Percentiles rank a stretch among this genome's conserved stretches.
These are phyloP conservation scores for Inga oerstediana DNA, from an alignment of 306 rosid genomes.

Conservation along the genomic window DNA sequence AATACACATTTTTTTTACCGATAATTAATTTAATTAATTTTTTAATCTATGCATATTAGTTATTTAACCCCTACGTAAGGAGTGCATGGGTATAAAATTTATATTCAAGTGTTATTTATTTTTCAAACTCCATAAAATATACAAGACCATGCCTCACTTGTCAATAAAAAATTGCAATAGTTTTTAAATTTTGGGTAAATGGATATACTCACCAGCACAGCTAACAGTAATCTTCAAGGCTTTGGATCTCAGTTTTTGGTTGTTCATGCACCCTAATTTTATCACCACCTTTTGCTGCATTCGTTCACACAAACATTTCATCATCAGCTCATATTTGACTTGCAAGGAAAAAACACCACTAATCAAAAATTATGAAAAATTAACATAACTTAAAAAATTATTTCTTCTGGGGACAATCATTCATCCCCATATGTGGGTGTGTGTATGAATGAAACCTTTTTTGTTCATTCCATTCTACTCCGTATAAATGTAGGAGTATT, in stretches of 20 bases:
- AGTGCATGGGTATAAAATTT: no score
- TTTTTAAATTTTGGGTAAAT: background rate
- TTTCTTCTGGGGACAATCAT: background rate
- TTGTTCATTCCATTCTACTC: background rate
- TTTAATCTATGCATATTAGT: no score
- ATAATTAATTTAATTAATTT: no score
- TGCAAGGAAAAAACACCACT: background rate
- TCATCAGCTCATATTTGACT: background rate
- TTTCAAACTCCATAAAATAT: no score
- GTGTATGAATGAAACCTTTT: background rate
- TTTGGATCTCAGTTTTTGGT: slow-evolving; percentile 38
- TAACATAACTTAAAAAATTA: no score
- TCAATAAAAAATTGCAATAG: no score
- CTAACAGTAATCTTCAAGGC: slow-evolving; percentile 54
- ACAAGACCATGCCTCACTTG: no score
- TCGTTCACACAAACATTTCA: background rate
- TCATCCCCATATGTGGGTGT: background rate
- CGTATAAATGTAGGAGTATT: no score
- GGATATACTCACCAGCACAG: slow-evolving; percentile 37
- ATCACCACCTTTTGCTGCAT: slow-evolving; percentile 63
- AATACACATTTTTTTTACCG: no score
- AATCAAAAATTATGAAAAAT: no score
- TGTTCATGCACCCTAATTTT: slow-evolving; percentile 34
- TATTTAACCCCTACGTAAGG: no score
- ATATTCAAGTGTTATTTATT: no score